Percentiles rank a stretch among this genome's conserved stretches.
phyloP scores from a whole-genome alignment of 2,329 filamentous ascomycete species.

The Diatrype stigma region DNA sequence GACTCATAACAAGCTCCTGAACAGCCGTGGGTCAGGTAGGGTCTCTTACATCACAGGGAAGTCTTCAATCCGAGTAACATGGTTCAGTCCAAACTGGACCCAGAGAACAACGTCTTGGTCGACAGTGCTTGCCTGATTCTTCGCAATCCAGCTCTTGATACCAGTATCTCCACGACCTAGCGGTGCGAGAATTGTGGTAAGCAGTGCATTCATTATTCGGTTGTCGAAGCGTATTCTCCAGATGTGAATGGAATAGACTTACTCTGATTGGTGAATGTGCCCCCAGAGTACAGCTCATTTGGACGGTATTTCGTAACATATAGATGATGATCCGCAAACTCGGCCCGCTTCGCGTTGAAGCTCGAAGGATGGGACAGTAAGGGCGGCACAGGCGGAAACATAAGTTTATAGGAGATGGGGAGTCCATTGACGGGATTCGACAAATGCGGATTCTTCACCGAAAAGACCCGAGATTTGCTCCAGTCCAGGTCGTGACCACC shows the following conservation, averaged over 20 bases:
- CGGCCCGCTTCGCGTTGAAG: slow-evolving; percentile 31
- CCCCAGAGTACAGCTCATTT: slow-evolving; percentile 33
- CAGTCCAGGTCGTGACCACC: slow-evolving; percentile 39
- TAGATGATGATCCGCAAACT: slow-evolving; percentile 32
- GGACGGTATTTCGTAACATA: slow-evolving; percentile 34
- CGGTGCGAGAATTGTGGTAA: not conserved
- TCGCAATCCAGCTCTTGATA: slow-evolving; percentile 45
- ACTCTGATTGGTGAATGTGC: slow-evolving; percentile 38
- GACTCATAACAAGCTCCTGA: no score
- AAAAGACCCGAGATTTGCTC: slow-evolving; percentile 33
- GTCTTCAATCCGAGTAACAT: slow-evolving; percentile 60
- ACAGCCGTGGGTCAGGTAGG: not conserved
- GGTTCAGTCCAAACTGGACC: slow-evolving; percentile 51
- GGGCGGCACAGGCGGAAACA: slow-evolving; percentile 22
- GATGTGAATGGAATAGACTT: not conserved
- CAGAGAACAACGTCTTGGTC: slow-evolving; percentile 50
- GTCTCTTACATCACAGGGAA: slow-evolving; percentile 58
- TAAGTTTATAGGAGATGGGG: slow-evolving; percentile 31
- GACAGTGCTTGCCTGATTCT: slow-evolving; percentile 43
- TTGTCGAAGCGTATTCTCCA: no score
- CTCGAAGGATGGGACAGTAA: slow-evolving; percentile 20
- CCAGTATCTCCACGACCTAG: slow-evolving; percentile 34
- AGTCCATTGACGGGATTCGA: slow-evolving; percentile 28
- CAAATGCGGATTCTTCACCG: slow-evolving; percentile 29
- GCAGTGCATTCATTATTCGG: no score